These are phyloP conservation scores for Fusarium begoniae DNA, from an alignment of 2,329 filamentous ascomycete species.

Conservation along the genomic window DNA sequence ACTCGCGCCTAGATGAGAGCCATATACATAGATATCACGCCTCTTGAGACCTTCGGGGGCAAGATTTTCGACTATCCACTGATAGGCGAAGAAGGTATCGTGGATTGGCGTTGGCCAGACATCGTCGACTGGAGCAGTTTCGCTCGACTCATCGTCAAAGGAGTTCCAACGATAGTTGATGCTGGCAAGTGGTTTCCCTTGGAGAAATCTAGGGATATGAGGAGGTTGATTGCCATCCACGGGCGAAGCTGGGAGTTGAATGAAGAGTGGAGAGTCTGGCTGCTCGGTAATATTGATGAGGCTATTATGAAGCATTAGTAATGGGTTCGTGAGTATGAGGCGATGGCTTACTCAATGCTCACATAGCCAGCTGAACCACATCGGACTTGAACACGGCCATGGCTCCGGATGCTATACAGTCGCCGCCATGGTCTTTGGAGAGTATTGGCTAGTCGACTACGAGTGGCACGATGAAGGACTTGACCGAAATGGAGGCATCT, in stretches of 20 bases:
- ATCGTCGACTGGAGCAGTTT: slow-evolving; percentile 38
- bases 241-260: slow-evolving; percentile 64
- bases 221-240: slow-evolving; percentile 38
- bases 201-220: slow-evolving; percentile 54
- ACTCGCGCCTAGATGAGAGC: slow-evolving; percentile 66
- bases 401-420: slow-evolving; percentile 35
- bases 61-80: slow-evolving; percentile 60
- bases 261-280: slow-evolving; percentile 56
- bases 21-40: slow-evolving; percentile 59
- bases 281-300: slow-evolving; percentile 58
- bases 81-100: slow-evolving; percentile 63
- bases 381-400: slow-evolving; percentile 55
- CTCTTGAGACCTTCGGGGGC: slow-evolving; percentile 47
- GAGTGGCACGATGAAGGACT: slow-evolving; percentile 11
- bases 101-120: slow-evolving; percentile 67
- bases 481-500: slow-evolving; percentile 28
- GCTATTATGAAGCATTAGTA: slow-evolving; percentile 47
- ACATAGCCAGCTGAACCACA: slow-evolving; percentile 61
- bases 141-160: slow-evolving; percentile 19
- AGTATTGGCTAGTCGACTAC: slow-evolving; percentile 8
- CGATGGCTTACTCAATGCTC: slow-evolving; percentile 59
- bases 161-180: slow-evolving; percentile 69
- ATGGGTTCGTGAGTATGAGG: background rate
- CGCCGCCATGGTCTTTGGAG: background rate
- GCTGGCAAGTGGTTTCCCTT: slow-evolving; percentile 57